These are phyloP conservation scores for Candida pseudofarinosa DNA, from an alignment of 805 yeast genomes.

Conservation along the genomic window DNA sequence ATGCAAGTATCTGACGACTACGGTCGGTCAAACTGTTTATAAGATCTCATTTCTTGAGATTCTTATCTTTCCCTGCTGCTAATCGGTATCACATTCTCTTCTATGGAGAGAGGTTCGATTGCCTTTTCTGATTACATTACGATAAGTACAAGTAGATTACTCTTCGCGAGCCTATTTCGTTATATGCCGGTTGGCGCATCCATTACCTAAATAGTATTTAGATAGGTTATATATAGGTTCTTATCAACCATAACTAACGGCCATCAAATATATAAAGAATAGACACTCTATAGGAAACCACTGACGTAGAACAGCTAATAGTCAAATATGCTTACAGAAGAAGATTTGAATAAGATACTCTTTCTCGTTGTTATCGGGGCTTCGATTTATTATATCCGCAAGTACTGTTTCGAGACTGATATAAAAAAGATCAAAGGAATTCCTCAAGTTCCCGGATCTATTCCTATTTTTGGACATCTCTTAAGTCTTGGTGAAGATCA, in stretches of 20 bases:
- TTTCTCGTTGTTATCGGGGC: neutral
- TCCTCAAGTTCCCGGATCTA: constrained; percentile 25
- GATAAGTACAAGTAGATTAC: neutral
- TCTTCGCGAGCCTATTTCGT: neutral
- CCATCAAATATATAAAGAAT: no score
- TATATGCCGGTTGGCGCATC: neutral
- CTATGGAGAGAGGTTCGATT: neutral
- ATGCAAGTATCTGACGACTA: neutral
- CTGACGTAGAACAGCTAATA: no score
- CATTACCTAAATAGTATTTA: neutral
- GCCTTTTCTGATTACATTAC: neutral
- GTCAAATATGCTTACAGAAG: neutral
- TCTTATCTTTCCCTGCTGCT: neutral
- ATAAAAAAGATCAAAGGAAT: constrained; percentile 18
- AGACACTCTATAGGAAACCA: no score
- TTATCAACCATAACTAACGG: no score
- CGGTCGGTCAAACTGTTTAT: neutral
- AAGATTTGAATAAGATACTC: neutral
- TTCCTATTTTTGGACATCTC: constrained; percentile 26
- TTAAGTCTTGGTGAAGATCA: constrained; percentile 25
- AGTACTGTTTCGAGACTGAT: constrained; percentile 4
- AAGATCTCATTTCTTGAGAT: neutral
- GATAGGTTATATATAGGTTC: neutral
- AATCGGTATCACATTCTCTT: neutral
- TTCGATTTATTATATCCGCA: constrained; percentile 1